Base-by-base conservation (phyloP, 768 basidiomycete genomes). In the Kwoniella sp. region DNA sequence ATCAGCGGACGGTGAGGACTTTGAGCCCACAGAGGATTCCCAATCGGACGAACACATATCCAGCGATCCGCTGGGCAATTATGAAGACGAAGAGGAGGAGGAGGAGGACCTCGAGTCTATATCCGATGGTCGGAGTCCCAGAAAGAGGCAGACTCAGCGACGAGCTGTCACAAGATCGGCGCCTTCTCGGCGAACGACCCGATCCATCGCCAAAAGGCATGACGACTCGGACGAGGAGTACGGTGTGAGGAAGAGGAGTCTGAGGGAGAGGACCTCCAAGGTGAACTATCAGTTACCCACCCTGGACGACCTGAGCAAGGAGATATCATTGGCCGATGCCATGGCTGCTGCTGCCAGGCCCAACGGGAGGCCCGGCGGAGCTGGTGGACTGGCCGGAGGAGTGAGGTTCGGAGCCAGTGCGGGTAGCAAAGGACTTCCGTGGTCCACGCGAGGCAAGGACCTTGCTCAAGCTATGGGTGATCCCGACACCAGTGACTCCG, bases 401-500 rank as follows among this genome's bases (percentile, higher is more conserved):
- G 44, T 51, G 10, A 46, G 59, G 19, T 59, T 70, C 34, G 62
- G 65, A 5, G 29, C 56, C 6, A 50, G 47, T 15, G 46, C 31
- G 27, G 55, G 40, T 2, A 45, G 19, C 6, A 59, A 57, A 40
- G 49, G 52, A 7, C 27, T 62, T 17, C 50, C 57, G 0, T 70
- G 67, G 69, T 50, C 38, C 31, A 32, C 52, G 23, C 55, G 34
- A 19, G 69, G 73, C 9, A 59, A 58, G 37, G 60, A 68, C 26
- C 56, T 72, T 14, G 60, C 65, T 17, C 47, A 59, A 22, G 63
- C 66, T 10, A 62, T 71, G 63, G 73, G 73, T 11, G 65, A 67
- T 44, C 60, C 65, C 3, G 60, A 63, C 37, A 60, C 62, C 12
- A 56, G 53, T 40, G 72, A 70, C 42, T 70, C 63, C 31, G 63